A percentile compares a stretch with the other conserved stretches of the same genome.
These are phyloP conservation scores for Thymus quinquecostatus DNA, from an alignment of 257 asterid genomes.

Conservation along the genomic window DNA sequence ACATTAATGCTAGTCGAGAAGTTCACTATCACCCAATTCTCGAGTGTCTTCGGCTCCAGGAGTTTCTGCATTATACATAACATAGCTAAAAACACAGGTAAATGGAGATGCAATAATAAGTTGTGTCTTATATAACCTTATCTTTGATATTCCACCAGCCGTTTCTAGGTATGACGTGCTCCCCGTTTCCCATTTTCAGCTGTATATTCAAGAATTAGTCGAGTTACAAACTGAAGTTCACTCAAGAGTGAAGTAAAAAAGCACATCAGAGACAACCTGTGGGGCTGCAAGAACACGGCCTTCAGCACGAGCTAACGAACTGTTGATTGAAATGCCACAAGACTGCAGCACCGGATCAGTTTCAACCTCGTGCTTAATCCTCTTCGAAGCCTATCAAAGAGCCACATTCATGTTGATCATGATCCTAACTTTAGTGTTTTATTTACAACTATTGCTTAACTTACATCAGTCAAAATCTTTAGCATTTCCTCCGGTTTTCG, in stretches of 20 bases:
- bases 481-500: conserved; percentile 51
- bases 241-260: background rate
- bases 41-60: conserved; percentile 44
- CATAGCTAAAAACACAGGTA: background rate
- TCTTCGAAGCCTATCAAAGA: conserved; percentile 40
- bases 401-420: conserved; percentile 17
- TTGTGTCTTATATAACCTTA: conserved; percentile 39
- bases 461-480: conserved; percentile 44
- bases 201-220: conserved; percentile 23
- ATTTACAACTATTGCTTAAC: background rate
- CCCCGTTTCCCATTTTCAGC: conserved; percentile 53
- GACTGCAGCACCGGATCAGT: conserved; percentile 40
- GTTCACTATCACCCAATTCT: conserved; percentile 50
- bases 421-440: background rate
- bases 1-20: conserved; percentile 43
- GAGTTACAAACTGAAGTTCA: background rate
- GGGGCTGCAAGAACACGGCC: conserved; percentile 61
- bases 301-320: conserved; percentile 42
- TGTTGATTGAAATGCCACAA: conserved; percentile 48
- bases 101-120: background rate
- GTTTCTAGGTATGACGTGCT: conserved; percentile 43
- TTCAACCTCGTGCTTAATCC: conserved; percentile 36
- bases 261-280: conserved; percentile 34
- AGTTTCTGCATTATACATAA: conserved; percentile 34
- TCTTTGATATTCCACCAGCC: conserved; percentile 52